Percentiles rank a stretch among this genome's conserved stretches.
These are phyloP conservation scores for Limtongia smithiae DNA, from an alignment of 805 yeast species.

Conservation along the genomic window DNA sequence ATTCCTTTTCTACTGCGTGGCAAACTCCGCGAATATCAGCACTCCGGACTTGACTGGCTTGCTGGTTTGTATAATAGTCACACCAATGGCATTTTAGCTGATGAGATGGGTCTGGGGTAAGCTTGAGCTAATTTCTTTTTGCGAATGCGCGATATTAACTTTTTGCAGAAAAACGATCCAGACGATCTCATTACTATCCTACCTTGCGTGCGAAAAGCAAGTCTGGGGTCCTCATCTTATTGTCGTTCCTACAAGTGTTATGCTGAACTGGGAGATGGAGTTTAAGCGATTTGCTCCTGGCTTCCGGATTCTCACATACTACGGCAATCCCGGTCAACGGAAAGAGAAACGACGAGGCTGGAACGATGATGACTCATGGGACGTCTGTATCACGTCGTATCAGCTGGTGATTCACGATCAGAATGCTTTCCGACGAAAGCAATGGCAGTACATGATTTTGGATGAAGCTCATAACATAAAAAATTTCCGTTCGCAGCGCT, in stretches of 20 bases:
- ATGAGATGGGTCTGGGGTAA: conserved; percentile 90
- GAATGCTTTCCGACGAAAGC: conserved; percentile 83
- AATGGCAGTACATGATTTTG: conserved; percentile 93
- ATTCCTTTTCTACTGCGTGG: conserved; percentile 74
- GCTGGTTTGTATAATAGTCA: conserved; percentile 88
- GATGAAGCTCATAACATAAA: conserved; percentile 99
- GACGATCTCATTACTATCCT: conserved; percentile 80
- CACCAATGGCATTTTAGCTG: conserved; percentile 96
- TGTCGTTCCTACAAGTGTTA: conserved; percentile 95
- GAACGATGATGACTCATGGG: conserved; percentile 95
- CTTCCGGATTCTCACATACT: conserved; percentile 88
- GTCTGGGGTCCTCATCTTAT: conserved; percentile 98
- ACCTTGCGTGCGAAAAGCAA: conserved; percentile 88
- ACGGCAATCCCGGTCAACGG: conserved; percentile 95
- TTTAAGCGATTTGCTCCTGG: conserved; percentile 98
- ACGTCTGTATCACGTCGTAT: conserved; percentile 94
- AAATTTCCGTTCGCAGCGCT: conserved; percentile 90
- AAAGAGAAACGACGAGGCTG: conserved; percentile 95
- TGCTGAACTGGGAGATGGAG: conserved; percentile 99
- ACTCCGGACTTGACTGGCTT: conserved; percentile 94
- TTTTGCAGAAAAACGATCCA: conserved; percentile 71
- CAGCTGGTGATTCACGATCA: conserved; percentile 98
- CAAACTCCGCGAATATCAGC: conserved; percentile 81
- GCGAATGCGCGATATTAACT: no score
- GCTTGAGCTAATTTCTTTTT: no score